Conservation (phyloP, 768 basidiomycete species). For the Tulasnella sp. region DNA sequence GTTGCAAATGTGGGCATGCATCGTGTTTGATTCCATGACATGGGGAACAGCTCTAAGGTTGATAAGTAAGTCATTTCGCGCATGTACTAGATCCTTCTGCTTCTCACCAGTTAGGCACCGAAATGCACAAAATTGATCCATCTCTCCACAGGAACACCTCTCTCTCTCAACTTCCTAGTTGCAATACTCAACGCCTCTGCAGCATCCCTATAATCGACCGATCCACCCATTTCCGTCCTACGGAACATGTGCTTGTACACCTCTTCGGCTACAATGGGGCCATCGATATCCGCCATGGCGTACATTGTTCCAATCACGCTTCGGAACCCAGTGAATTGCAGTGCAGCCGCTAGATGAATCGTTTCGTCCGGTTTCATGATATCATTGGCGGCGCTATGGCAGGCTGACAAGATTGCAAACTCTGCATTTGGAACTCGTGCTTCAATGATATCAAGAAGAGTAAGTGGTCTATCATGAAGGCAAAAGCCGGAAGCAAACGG, state of each 20-base stretch:
- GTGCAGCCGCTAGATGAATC: constrained; percentile 1
- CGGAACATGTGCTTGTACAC: neutral
- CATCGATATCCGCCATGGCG: constrained; percentile 10
- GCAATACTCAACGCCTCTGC: neutral
- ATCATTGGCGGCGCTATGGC: neutral
- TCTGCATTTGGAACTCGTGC: neutral
- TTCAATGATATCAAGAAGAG: neutral
- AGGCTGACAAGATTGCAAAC: constrained; percentile 10
- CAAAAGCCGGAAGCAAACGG: neutral
- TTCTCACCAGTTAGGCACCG: too few relatives aligned
- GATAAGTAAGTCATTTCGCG: too few relatives aligned
- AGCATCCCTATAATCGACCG: neutral
- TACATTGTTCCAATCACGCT: constrained; percentile 9
- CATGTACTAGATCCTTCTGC: too few relatives aligned
- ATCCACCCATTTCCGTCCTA: neutral
- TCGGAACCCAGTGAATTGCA: constrained; percentile 10
- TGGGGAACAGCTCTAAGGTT: too few relatives aligned
- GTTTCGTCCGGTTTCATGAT: constrained; percentile 1
- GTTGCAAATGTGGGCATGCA: too few relatives aligned
- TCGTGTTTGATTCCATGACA: too few relatives aligned
- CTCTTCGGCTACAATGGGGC: neutral
- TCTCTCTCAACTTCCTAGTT: neutral
- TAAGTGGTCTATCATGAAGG: neutral
- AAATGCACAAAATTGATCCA: neutral
- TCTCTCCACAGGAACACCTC: neutral